A percentile compares a stretch with the other conserved stretches of the same genome.
These are phyloP conservation scores for Calophaca sinica DNA, from an alignment of 306 rosid species.

Conservation along the genomic window DNA sequence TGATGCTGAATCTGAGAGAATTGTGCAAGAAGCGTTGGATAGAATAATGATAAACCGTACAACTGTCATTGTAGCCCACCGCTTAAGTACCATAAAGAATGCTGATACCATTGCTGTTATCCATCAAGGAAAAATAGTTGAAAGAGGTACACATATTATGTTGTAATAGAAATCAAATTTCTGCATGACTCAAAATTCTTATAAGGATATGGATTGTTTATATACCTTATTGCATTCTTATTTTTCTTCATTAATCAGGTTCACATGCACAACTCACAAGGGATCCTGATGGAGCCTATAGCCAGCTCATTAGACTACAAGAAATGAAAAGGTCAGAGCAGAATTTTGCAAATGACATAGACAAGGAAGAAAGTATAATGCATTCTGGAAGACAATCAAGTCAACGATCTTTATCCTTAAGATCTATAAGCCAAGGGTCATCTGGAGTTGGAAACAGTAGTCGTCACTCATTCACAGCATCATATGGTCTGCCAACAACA, in stretches of 20 bases:
- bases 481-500: constrained; percentile 41
- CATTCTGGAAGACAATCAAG: constrained; percentile 62
- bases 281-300: constrained; percentile 71
- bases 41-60: constrained; percentile 70
- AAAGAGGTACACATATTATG: constrained; percentile 57
- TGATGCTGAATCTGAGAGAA: constrained; percentile 72
- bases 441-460: constrained; percentile 64
- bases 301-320: constrained; percentile 70
- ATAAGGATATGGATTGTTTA: not conserved
- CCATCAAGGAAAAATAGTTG: constrained; percentile 69
- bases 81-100: constrained; percentile 69
- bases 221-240: not conserved
- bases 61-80: constrained; percentile 76
- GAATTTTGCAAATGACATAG: constrained; percentile 45
- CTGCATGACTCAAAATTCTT: not conserved
- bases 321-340: constrained; percentile 52
- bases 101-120: constrained; percentile 71
- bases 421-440: constrained; percentile 61
- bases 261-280: constrained; percentile 63
- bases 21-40: constrained; percentile 72
- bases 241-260: constrained; percentile 56
- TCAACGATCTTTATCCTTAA: constrained; percentile 48
- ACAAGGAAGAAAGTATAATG: constrained; percentile 45
- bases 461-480: constrained; percentile 44
- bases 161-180: not conserved